phyloP scores from a whole-genome alignment of 768 basidiomycete species.

The Zangia roseola region DNA sequence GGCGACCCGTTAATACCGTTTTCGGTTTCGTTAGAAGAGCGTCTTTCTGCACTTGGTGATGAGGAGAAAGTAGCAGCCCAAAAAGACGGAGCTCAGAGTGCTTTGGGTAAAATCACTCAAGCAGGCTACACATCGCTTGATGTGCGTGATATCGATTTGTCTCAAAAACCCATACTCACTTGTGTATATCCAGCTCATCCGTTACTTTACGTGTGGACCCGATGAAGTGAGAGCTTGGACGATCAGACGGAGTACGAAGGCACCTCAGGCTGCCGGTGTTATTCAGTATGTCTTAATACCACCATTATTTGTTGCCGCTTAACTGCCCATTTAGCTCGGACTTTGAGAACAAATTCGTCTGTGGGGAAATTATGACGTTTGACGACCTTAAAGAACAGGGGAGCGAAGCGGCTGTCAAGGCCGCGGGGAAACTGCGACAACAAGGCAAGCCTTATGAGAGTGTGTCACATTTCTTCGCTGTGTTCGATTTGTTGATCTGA shows the following conservation, averaged over 20 bases:
- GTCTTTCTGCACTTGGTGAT: slow-evolving; percentile 56
- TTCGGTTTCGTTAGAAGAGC: slow-evolving; percentile 93
- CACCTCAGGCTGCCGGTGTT: slow-evolving; percentile 96
- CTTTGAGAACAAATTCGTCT: slow-evolving; percentile 97
- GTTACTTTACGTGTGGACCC: slow-evolving; percentile 97
- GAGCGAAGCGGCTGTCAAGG: slow-evolving; percentile 88
- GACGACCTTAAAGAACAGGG: slow-evolving; percentile 90
- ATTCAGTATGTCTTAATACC: slow-evolving; percentile 73
- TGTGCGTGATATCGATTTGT: slow-evolving; percentile 40
- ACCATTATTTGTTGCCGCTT: not conserved
- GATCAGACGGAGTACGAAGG: slow-evolving; percentile 89
- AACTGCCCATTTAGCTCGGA: slow-evolving; percentile 59
- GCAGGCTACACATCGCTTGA: slow-evolving; percentile 89
- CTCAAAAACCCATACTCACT: not conserved
- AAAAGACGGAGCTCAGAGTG: slow-evolving; percentile 71
- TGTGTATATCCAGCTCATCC: slow-evolving; percentile 65
- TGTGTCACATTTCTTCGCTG: slow-evolving; percentile 36
- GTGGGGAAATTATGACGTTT: slow-evolving; percentile 94
- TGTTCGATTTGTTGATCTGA: slow-evolving; percentile 3
- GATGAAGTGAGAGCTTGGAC: slow-evolving; percentile 99
- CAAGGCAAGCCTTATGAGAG: slow-evolving; percentile 98
- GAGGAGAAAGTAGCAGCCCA: slow-evolving; percentile 81
- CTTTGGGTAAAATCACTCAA: slow-evolving; percentile 90
- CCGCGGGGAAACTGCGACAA: slow-evolving; percentile 90
- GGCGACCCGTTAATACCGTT: slow-evolving; percentile 97